Percentiles rank a stretch among this genome's conserved stretches.
Conservation (phyloP, 257 asterid species). For the Solanum ossicruentum region DNA sequence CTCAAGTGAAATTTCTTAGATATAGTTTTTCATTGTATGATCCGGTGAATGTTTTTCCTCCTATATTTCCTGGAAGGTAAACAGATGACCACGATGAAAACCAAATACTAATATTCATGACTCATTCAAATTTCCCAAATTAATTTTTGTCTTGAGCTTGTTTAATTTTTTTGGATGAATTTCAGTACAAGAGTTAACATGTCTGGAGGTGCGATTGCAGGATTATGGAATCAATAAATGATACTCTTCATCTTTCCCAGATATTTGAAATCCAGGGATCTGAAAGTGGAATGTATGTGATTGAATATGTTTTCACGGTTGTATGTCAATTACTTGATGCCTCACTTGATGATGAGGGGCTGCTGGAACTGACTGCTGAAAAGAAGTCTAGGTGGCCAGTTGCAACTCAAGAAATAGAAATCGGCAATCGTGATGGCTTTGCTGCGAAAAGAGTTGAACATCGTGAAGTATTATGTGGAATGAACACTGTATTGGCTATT, state of each 20-base stretch:
- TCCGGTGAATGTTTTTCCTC: not conserved
- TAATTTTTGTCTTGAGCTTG: not conserved
- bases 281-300: conserved; percentile 72
- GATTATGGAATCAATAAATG: conserved; percentile 75
- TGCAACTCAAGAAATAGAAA: conserved; percentile 66
- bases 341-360: conserved; percentile 82
- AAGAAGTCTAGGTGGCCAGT: conserved; percentile 73
- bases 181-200: conserved; percentile 1
- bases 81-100: not conserved
- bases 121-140: not conserved
- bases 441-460: conserved; percentile 53
- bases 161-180: not conserved
- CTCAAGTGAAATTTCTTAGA: not conserved
- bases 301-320: conserved; percentile 48
- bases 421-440: conserved; percentile 43
- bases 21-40: not conserved
- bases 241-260: conserved; percentile 50
- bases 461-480: conserved; percentile 47
- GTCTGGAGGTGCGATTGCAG: conserved; percentile 38
- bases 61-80: not conserved
- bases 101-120: not conserved
- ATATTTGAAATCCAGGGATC: conserved; percentile 51
- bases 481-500: conserved; percentile 64
- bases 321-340: conserved; percentile 93
- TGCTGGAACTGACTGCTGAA: conserved; percentile 64